Base-by-base conservation (phyloP, 192 early-diverging fungal genomes). In the Umbelopsis sp. region DNA sequence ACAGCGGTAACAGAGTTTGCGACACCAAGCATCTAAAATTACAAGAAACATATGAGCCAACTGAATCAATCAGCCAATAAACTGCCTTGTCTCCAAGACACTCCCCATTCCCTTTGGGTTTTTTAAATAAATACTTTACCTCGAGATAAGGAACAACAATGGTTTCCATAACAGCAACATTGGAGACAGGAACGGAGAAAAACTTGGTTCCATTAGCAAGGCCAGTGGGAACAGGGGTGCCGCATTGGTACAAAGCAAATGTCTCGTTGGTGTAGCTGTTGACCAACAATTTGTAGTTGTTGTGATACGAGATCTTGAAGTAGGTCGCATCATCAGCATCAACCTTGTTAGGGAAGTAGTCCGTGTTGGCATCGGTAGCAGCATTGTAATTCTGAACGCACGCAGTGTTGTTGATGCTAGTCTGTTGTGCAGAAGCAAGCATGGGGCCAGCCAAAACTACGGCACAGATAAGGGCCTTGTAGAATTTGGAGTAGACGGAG, bases 211-310 rank as follows among this genome's bases (percentile, higher is more conserved):
- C 80, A 48, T 52, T 66, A 52, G 83, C 69, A 20, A 83, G 46
- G 41, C 74, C 70, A 21, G 80, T 73, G 27, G 87, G 85, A 8
- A 66, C 47, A 16, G 87, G 84, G 20, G 91, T 90, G 65, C 90
- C 90, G 73, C 90, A 93, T 72, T 91, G 91, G 55, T 87, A 86
- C 45, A 92, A 82, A n/a, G 87, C 82, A 70, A 87, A 92, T 22
- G 76, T 82, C 22, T 83, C 81, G 47, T 84, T 83, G 22, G 80
- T 73, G 16, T 75, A 61, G 20, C 44, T 83, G 77, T 91, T 90
- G 47, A 74, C 79, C 10, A 92, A 79, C 45, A 89, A 70, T 78
- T 93, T 93, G 80, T 88, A 86, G 66, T 86, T 88, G 12, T 84
- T 80, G 27, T 80, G 71, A 74, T 92, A 92, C 11, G 73, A 47